Percentiles rank a stretch among this genome's conserved stretches.
Evolutionary conservation across 164 flowering plant genomes (phyloP).

Genomic region (Liquidambar formosana): DNA sequence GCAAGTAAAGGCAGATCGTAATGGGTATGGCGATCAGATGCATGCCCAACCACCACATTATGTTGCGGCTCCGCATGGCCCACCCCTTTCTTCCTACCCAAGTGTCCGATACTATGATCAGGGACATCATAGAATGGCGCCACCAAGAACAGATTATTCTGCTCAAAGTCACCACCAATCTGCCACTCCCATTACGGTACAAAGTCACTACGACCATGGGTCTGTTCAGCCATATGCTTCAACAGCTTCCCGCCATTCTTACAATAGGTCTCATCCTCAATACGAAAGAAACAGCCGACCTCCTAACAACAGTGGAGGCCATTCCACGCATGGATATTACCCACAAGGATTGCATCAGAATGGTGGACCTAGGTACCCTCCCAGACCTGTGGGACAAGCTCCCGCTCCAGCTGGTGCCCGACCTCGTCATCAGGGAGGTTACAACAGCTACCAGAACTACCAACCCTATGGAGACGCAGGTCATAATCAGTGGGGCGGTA

Average conservation of each 20-base stretch:
- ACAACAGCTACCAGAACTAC: conserved; percentile 25
- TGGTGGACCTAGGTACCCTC: conserved; percentile 23
- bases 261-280: conserved; percentile 24
- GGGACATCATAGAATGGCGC: conserved; percentile 21
- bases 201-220: conserved; percentile 17
- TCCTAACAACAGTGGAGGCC: conserved; percentile 10
- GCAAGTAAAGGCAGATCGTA: conserved; percentile 39
- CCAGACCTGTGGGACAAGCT: conserved; percentile 19
- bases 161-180: conserved; percentile 13
- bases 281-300: conserved; percentile 23
- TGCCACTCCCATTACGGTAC: conserved; percentile 3
- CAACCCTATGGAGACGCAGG: conserved; percentile 24
- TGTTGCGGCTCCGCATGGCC: conserved; percentile 21
- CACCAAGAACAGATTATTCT: conserved; percentile 18
- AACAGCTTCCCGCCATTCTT: conserved; percentile 17
- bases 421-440: conserved; percentile 18
- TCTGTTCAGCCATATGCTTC: conserved; percentile 28
- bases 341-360: conserved; percentile 26
- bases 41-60: conserved; percentile 27
- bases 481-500: conserved; percentile 22
- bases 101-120: conserved; percentile 24
- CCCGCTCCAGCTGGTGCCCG: conserved; percentile 7
- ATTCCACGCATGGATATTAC: conserved; percentile 13
- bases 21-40: conserved; percentile 26
- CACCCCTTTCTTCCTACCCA: conserved; percentile 19